Percentiles rank a stretch among this genome's conserved stretches.
These are phyloP conservation scores for Vachellia collinsii DNA, from an alignment of 306 rosid genomes.

Conservation along the genomic window DNA sequence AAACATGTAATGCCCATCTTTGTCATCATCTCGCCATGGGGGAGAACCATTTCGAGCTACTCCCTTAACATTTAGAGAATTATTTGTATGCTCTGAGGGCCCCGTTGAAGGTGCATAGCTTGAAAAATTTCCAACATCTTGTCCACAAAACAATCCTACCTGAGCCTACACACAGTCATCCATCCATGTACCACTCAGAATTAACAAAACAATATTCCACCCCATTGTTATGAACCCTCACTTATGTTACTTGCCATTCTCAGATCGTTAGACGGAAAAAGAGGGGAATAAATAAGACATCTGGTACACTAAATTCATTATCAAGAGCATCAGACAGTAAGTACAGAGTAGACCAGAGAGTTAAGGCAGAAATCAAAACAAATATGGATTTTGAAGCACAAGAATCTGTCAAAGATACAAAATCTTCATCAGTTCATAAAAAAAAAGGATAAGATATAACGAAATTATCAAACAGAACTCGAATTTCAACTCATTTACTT, in stretches of 20 bases:
- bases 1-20: slow-evolving; percentile 99
- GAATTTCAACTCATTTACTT: background rate
- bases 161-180: slow-evolving; percentile 99
- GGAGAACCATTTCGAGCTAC: slow-evolving; percentile 95
- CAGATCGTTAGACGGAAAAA: slow-evolving; percentile 14
- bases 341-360: background rate
- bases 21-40: slow-evolving; percentile 98
- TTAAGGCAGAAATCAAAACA: background rate
- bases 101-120: slow-evolving; percentile 84
- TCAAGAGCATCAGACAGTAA: background rate
- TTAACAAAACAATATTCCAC: slow-evolving; percentile 26
- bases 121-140: slow-evolving; percentile 85
- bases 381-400: background rate
- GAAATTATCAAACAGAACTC: background rate
- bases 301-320: background rate
- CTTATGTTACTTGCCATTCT: slow-evolving; percentile 23
- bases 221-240: slow-evolving; percentile 26
- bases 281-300: background rate
- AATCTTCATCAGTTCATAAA: background rate
- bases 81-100: slow-evolving; percentile 67
- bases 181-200: slow-evolving; percentile 72
- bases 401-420: background rate
- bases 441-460: background rate
- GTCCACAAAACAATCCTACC: slow-evolving; percentile 99
- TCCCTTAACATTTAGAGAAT: slow-evolving; percentile 71